Evolutionary conservation across 345 rosid species (phyloP), one percentile per base, ranked within the genome.

Genomic region (Garcia nutans): DNA sequence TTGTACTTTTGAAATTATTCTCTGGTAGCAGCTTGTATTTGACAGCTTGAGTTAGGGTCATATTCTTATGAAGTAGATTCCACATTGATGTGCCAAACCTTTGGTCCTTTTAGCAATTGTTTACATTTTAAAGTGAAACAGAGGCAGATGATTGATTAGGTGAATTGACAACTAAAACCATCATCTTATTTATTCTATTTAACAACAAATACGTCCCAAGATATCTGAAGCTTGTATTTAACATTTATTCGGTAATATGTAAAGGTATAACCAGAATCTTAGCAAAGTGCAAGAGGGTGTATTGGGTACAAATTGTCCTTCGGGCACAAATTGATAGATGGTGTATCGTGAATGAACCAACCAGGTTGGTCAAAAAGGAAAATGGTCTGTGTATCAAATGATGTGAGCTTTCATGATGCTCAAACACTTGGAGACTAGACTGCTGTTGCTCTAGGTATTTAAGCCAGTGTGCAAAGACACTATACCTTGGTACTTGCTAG

Each of bases 1-100:
- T 70, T 69, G 1, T 10, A 52, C 50, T 50, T 76, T 15, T 63
- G 16, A 65, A 65, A 68, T 75, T 47, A 61, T 31, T 24, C 19
- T 64, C 15, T 42, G 28, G 52, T 11, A 45, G 74, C 66, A 62
- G 22, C 19, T 22, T 16, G 50, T 61, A 8, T 37, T 17, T 47
- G 55, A 42, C 65, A 42, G 33, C 31, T 65, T 15, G 11, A 52
- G 62, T 49, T 59, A 15, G 2, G 6, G 41, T 37, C 41, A 37
- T 37, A 37, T 64, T 64, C 15, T 0, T 7, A 42, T 16, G 28
- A 3, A 10, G 42, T 72, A 47, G 50, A 19, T 71, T 58, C 49
- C 8, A 22, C 17, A 42, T 37, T n/a, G 8, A 42, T 5, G 15
- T 5, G 2, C 24, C 47, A 10, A 41, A 54, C 10, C 41, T 31